Evolutionary conservation across 306 rosid species (phyloP).

Genomic region (Castanea sativa): DNA sequence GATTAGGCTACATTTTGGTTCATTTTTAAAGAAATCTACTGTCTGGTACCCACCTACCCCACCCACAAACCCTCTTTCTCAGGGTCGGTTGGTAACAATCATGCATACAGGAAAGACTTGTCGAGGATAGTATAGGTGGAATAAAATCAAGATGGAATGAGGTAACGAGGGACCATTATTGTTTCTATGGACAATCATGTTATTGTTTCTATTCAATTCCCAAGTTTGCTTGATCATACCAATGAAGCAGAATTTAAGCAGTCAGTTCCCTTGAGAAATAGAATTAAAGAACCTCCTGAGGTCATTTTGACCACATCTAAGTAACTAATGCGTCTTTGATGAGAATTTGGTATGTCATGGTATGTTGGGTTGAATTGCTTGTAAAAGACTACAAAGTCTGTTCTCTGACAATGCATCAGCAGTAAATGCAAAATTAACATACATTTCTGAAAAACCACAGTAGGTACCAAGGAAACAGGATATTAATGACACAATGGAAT

Average conservation of each 20-base stretch:
- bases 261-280: background rate
- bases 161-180: background rate
- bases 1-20: too few species aligned
- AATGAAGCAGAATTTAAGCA: background rate
- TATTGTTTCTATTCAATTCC: background rate
- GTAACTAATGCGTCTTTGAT: background rate
- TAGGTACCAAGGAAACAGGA: background rate
- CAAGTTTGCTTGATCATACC: background rate
- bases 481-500: background rate
- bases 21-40: too few species aligned
- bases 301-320: background rate
- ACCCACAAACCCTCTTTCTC: background rate
- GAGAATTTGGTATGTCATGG: background rate
- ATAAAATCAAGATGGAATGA: too few species aligned
- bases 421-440: background rate
- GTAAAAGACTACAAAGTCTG: background rate
- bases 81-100: background rate
- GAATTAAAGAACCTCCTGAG: background rate
- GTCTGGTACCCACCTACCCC: too few species aligned
- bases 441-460: background rate
- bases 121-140: background rate
- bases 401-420: background rate
- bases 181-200: background rate
- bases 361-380: background rate
- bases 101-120: background rate